Conservation (phyloP, 2,329 filamentous ascomycete genomes). For the Cercospora janseana region DNA sequence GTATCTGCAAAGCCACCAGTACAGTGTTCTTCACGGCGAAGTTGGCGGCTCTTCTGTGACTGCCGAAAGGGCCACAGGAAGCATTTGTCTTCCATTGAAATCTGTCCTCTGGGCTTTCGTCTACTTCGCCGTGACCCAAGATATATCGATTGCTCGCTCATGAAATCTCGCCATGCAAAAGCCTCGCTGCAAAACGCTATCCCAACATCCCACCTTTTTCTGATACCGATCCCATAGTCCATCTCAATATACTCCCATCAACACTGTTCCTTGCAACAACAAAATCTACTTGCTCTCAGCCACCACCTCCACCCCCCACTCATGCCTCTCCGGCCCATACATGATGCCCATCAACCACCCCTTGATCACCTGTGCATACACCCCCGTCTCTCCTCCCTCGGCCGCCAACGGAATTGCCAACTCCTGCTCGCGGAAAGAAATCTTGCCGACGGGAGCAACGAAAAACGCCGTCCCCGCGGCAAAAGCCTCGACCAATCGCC, state of each 20-base stretch:
- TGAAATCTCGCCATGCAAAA: too few relatives aligned
- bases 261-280: neutral
- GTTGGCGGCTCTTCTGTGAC: too few relatives aligned
- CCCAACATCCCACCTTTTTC: too few relatives aligned
- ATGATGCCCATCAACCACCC: conserved; percentile 51
- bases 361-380: conserved; percentile 46
- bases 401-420: conserved; percentile 45
- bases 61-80: too few relatives aligned
- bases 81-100: too few relatives aligned
- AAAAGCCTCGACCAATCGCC: conserved; percentile 78
- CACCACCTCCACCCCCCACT: conserved; percentile 44
- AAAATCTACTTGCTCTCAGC: neutral
- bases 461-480: conserved; percentile 76
- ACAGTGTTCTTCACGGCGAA: too few relatives aligned
- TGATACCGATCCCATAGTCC: neutral
- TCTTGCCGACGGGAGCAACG: conserved; percentile 47
- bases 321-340: conserved; percentile 48
- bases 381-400: conserved; percentile 42
- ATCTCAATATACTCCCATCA: neutral
- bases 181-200: too few relatives aligned
- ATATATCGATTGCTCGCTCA: too few relatives aligned
- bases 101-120: too few relatives aligned
- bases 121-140: too few relatives aligned
- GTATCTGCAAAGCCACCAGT: too few relatives aligned
- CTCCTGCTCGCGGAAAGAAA: conserved; percentile 48